These are phyloP conservation scores for Teunomyces pallodes DNA, from an alignment of 805 yeast genomes.

Conservation along the genomic window DNA sequence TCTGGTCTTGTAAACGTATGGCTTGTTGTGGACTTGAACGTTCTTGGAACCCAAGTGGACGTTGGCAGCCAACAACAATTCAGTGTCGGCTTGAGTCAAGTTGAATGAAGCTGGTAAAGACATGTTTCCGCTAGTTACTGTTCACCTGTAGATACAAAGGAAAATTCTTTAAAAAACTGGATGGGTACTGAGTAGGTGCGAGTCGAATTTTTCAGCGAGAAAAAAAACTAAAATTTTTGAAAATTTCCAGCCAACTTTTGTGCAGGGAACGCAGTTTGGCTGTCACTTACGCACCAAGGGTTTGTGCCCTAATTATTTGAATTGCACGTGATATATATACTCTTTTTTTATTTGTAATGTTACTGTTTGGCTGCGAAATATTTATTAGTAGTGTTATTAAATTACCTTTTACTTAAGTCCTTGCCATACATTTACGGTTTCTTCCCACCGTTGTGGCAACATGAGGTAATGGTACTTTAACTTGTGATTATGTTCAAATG, in stretches of 20 bases:
- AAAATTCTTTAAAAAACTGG: constrained; percentile 4
- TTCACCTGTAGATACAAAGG: constrained; percentile 4
- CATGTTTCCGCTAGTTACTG: constrained; percentile 38
- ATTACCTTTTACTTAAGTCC: neutral
- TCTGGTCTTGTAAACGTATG: constrained; percentile 97
- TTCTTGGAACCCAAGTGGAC: constrained; percentile 99
- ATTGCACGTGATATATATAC: neutral
- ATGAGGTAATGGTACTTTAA: constrained; percentile 33
- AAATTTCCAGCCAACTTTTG: neutral
- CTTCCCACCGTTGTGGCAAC: constrained; percentile 34
- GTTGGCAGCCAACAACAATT: constrained; percentile 99
- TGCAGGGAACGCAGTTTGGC: neutral
- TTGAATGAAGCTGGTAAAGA: constrained; percentile 86
- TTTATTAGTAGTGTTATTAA: neutral
- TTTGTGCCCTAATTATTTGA: neutral
- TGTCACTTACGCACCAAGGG: constrained; percentile 2
- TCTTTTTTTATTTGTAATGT: neutral
- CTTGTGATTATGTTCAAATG: constrained; percentile 21
- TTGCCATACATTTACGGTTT: neutral
- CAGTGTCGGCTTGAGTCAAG: constrained; percentile 97
- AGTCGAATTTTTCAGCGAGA: constrained; percentile 2
- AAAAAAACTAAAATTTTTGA: constrained; percentile 2
- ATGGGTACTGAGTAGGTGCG: constrained; percentile 4
- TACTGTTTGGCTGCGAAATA: neutral
- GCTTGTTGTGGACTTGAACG: constrained; percentile 97